phyloP scores from a whole-genome alignment of 2,329 filamentous ascomycete species.

The Mycosphaerella sp. region DNA sequence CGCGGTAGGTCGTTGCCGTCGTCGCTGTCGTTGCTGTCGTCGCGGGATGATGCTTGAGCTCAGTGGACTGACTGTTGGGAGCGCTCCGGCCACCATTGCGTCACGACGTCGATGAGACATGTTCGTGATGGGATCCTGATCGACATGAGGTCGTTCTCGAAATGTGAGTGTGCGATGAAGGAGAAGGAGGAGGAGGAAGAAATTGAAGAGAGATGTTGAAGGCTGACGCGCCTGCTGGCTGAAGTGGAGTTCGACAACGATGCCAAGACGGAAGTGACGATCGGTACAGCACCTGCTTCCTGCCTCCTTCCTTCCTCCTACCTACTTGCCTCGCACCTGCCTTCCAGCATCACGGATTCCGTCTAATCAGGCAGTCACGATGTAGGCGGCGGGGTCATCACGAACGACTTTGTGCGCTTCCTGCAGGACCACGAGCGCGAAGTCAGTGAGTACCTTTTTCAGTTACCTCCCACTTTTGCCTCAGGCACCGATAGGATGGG shows the following conservation, averaged over 20 bases:
- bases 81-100: constrained; percentile 6
- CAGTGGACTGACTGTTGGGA: no score
- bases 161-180: not conserved
- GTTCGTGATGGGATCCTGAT: constrained; percentile 4
- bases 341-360: no score
- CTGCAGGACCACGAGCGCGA: constrained; percentile 2
- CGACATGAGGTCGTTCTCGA: constrained; percentile 1
- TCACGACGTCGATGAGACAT: constrained; percentile 5
- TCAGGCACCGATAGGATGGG: no score
- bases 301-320: no score
- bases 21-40: no score
- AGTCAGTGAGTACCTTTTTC: not conserved
- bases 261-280: not conserved
- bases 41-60: no score
- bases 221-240: not conserved
- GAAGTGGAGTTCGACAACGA: not conserved
- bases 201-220: not conserved
- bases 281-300: not conserved
- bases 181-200: not conserved
- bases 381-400: constrained; percentile 1
- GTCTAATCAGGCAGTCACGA: no score
- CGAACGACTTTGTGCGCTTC: constrained; percentile 4
- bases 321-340: no score
- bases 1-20: not conserved
- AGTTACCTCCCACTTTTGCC: no score